Conservation (phyloP, 1,284 basidiomycete species). For the Exsudoporus floridanus region DNA sequence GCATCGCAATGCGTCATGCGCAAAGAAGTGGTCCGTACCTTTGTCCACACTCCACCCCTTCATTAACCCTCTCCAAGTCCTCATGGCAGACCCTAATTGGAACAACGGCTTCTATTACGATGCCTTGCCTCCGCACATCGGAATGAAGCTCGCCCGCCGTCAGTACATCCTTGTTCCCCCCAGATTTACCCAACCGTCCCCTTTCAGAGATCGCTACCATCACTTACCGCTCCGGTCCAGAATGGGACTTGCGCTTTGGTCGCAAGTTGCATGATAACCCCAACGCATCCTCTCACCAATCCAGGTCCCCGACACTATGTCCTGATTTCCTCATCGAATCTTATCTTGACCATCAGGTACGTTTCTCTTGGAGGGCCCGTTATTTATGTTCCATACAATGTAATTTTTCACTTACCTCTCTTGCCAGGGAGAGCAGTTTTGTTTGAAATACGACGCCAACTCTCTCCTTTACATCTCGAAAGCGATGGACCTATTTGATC, state of each 20-base stretch:
- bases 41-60: not conserved
- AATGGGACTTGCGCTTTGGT: conserved; percentile 98
- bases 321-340: conserved; percentile 99
- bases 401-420: conserved; percentile 1
- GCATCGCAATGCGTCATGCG: conserved; percentile 94
- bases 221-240: conserved; percentile 97
- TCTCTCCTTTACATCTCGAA: conserved; percentile 98
- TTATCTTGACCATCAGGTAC: conserved; percentile 93
- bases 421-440: conserved; percentile 84
- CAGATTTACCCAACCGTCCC: not conserved
- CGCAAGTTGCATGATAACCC: conserved; percentile 55
- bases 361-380: not conserved
- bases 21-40: conserved; percentile 81
- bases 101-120: conserved; percentile 99
- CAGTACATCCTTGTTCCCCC: conserved; percentile 36
- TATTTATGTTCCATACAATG: not conserved
- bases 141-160: conserved; percentile 98
- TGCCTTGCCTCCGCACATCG: conserved; percentile 89
- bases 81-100: conserved; percentile 99
- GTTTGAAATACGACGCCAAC: conserved; percentile 98
- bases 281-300: conserved; percentile 11
- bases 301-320: conserved; percentile 75
- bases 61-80: conserved; percentile 53
- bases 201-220: conserved; percentile 93
- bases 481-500: conserved; percentile 99